Conservation (phyloP, 73 alveolate species). For the Symbiodinium pilosum region DNA sequence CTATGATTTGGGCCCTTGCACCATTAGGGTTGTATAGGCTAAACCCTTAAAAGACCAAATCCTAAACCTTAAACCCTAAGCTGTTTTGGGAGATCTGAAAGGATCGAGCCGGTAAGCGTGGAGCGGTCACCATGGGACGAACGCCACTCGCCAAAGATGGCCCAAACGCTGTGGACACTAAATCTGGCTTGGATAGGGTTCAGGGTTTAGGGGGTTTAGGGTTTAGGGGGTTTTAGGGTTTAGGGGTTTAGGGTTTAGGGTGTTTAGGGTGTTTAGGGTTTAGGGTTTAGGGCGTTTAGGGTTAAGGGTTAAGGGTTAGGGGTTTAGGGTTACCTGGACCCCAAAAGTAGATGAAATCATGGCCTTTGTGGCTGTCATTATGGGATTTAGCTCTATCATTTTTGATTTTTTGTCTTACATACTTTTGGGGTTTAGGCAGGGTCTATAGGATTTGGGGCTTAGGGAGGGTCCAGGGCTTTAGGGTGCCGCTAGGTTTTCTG, state of each 20-base stretch:
- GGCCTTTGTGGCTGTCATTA: too few relatives aligned
- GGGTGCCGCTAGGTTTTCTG: too few relatives aligned
- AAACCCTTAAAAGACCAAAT: background rate
- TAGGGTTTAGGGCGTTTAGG: too few relatives aligned
- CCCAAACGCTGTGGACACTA: background rate
- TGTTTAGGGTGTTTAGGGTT: too few relatives aligned
- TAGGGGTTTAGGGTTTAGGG: too few relatives aligned
- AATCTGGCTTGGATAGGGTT: background rate
- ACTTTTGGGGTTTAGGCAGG: background rate
- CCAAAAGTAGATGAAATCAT: background rate
- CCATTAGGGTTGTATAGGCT: background rate
- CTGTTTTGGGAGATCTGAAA: background rate
- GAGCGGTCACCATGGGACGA: conserved; percentile 44
- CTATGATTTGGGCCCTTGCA: too few relatives aligned
- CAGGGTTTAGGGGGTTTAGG: background rate
- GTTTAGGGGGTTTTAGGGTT: too few relatives aligned
- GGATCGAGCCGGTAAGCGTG: conserved; percentile 22
- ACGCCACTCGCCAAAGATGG: background rate
- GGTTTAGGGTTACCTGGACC: background rate
- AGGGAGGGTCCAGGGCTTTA: too few relatives aligned
- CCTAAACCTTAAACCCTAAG: background rate
- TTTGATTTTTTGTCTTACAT: too few relatives aligned
- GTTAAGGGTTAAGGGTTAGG: background rate
- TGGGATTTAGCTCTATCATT: too few relatives aligned
- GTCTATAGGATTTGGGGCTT: too few relatives aligned